A percentile compares a stretch with the other conserved stretches of the same genome.
Conservation (phyloP, 2,329 filamentous ascomycete species). For the Neofusicoccum laricinum region DNA sequence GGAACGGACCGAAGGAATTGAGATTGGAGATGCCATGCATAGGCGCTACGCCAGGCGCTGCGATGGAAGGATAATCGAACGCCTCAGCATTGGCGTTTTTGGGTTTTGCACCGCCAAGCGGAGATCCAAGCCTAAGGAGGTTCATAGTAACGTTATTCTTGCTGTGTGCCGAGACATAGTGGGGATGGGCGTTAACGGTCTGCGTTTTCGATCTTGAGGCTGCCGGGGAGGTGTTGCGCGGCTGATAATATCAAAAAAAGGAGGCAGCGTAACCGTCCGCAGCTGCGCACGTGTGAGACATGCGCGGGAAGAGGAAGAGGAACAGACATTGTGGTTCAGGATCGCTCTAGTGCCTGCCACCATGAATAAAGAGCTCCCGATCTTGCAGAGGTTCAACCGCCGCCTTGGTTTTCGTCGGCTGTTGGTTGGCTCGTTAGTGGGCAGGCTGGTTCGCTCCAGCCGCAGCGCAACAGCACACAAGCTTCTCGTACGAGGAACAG, state of each 20-base stretch:
- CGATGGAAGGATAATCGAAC: neutral
- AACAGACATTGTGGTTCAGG: neutral
- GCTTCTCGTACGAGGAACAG: slow-evolving; percentile 5
- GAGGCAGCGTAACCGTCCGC: neutral
- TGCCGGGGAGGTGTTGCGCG: neutral
- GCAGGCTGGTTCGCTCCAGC: neutral
- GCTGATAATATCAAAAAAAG: neutral
- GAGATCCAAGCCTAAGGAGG: neutral
- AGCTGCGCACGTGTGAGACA: neutral
- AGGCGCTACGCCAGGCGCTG: too few relatives aligned
- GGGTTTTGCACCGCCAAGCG: neutral
- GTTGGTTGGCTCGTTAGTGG: neutral
- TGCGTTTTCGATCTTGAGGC: neutral
- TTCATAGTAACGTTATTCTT: neutral
- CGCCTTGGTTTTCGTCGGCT: too few relatives aligned
- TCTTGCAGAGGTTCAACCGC: too few relatives aligned
- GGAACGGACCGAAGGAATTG: slow-evolving; percentile 3
- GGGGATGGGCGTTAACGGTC: neutral
- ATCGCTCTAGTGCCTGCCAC: too few relatives aligned
- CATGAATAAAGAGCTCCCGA: too few relatives aligned
- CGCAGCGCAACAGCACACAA: neutral
- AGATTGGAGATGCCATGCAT: neutral
- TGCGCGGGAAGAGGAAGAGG: neutral
- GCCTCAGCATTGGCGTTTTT: neutral
- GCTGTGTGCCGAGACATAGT: slow-evolving; percentile 2